These are phyloP conservation scores for Petasospora rhodanensis DNA, from an alignment of 1,139 yeast species.

Conservation along the genomic window DNA sequence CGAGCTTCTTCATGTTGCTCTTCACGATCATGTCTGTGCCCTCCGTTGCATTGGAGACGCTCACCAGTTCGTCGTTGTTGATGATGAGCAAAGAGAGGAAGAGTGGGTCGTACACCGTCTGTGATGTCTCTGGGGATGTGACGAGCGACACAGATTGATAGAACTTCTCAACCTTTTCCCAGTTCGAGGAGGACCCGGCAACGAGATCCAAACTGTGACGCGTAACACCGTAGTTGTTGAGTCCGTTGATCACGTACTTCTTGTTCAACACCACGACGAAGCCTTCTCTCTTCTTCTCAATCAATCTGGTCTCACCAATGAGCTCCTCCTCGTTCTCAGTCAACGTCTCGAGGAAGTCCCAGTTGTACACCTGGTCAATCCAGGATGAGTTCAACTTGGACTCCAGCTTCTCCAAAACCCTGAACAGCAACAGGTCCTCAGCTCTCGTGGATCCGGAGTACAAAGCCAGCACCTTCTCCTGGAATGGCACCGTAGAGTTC, in stretches of 20 bases:
- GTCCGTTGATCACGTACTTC: conserved; percentile 45
- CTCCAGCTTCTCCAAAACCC: conserved; percentile 55
- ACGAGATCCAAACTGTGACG: conserved; percentile 22
- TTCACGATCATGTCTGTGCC: conserved; percentile 25
- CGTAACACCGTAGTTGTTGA: conserved; percentile 33
- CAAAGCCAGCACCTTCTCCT: conserved; percentile 43
- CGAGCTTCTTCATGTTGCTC: conserved; percentile 54
- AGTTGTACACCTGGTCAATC: conserved; percentile 53
- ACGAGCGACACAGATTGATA: conserved; percentile 19
- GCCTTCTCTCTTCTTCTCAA: conserved; percentile 44
- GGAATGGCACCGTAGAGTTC: conserved; percentile 43
- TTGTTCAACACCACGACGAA: conserved; percentile 54
- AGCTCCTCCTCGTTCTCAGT: conserved; percentile 39
- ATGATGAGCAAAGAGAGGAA: conserved; percentile 53
- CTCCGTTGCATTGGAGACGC: conserved; percentile 29
- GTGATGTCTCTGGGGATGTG: conserved; percentile 14
- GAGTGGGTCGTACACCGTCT: conserved; percentile 52
- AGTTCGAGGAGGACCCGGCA: conserved; percentile 12
- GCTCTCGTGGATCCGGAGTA: conserved; percentile 61
- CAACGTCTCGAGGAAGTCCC: conserved; percentile 57
- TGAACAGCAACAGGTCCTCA: conserved; percentile 59
- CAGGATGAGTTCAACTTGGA: conserved; percentile 45
- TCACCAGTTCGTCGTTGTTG: conserved; percentile 58
- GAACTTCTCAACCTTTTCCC: conserved; percentile 29
- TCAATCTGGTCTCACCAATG: conserved; percentile 41